Percentiles rank a stretch among this genome's conserved stretches.
Evolutionary conservation across 2,329 filamentous ascomycete genomes (phyloP).

Genomic region (Neocatenulostroma microsporum): DNA sequence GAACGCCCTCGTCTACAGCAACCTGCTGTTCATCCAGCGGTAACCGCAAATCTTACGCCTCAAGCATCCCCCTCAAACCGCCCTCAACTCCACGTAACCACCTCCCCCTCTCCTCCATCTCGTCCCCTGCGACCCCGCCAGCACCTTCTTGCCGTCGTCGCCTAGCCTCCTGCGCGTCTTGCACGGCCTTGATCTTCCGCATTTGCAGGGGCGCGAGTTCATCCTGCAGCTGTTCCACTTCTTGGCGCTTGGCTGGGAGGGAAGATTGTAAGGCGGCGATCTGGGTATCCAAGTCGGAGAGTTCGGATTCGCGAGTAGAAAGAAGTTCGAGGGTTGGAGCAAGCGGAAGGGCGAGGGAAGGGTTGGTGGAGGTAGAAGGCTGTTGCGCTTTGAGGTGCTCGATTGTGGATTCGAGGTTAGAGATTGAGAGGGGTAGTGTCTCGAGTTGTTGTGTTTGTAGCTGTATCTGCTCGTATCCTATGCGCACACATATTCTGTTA

Average conservation of each 20-base stretch:
- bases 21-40: too few relatives aligned
- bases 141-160: constrained; percentile 59
- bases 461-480: constrained; percentile 49
- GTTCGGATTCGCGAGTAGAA: constrained; percentile 33
- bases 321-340: constrained; percentile 37
- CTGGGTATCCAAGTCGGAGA: constrained; percentile 36
- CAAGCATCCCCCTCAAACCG: constrained; percentile 55
- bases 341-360: constrained; percentile 37
- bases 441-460: constrained; percentile 46
- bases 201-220: constrained; percentile 63
- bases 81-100: constrained; percentile 67
- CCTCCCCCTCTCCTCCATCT: constrained; percentile 65
- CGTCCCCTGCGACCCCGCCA: constrained; percentile 59
- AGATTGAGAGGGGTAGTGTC: constrained; percentile 46
- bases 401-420: constrained; percentile 45
- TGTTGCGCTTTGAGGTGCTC: constrained; percentile 34
- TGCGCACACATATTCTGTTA: constrained; percentile 2
- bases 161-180: constrained; percentile 63
- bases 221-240: constrained; percentile 57
- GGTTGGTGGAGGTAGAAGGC: constrained; percentile 26
- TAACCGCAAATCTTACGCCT: constrained; percentile 33
- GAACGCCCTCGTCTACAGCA: too few relatives aligned
- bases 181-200: constrained; percentile 56
- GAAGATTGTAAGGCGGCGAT: constrained; percentile 49
- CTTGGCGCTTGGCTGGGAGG: constrained; percentile 57